These are phyloP conservation scores for Fragaria vesca DNA, from an alignment of 306 rosid genomes.

Conservation along the genomic window DNA sequence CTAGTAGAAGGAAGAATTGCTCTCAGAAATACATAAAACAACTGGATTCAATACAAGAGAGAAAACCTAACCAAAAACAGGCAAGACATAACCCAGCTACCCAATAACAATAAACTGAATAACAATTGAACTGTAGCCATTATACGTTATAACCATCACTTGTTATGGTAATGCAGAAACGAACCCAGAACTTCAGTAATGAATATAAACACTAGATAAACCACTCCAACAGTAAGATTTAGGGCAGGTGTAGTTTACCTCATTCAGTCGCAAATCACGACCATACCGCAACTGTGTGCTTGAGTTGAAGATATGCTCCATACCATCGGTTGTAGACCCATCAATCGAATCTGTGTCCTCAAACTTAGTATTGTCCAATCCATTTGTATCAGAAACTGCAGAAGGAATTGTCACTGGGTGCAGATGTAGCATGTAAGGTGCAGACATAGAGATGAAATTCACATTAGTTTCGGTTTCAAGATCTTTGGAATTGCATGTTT, in stretches of 20 bases:
- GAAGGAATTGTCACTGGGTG: slow-evolving; percentile 94
- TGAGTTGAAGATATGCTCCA: slow-evolving; percentile 97
- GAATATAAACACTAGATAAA: background rate
- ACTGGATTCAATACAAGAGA: background rate
- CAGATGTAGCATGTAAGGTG: slow-evolving; percentile 94
- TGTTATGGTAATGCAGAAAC: slow-evolving; percentile 4
- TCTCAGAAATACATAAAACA: slow-evolving; percentile 9
- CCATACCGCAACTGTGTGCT: slow-evolving; percentile 98
- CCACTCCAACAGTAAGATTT: background rate
- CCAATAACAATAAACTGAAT: background rate
- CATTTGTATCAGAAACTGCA: slow-evolving; percentile 82
- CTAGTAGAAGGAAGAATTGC: slow-evolving; percentile 42
- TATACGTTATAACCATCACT: background rate
- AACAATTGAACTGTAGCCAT: background rate
- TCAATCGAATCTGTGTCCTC: slow-evolving; percentile 95
- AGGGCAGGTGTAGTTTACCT: slow-evolving; percentile 44
- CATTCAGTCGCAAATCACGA: slow-evolving; percentile 89
- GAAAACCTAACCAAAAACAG: background rate
- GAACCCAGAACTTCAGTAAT: background rate
- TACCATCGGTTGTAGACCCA: slow-evolving; percentile 86
- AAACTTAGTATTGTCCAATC: slow-evolving; percentile 72
- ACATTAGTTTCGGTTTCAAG: slow-evolving; percentile 80
- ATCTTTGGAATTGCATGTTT: slow-evolving; percentile 68
- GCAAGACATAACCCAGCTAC: background rate
- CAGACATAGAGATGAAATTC: slow-evolving; percentile 88